Evolutionary conservation across 208 protist species (phyloP), one percentile per base, ranked within the genome.

Genomic region (Trypanosoma brucei): DNA sequence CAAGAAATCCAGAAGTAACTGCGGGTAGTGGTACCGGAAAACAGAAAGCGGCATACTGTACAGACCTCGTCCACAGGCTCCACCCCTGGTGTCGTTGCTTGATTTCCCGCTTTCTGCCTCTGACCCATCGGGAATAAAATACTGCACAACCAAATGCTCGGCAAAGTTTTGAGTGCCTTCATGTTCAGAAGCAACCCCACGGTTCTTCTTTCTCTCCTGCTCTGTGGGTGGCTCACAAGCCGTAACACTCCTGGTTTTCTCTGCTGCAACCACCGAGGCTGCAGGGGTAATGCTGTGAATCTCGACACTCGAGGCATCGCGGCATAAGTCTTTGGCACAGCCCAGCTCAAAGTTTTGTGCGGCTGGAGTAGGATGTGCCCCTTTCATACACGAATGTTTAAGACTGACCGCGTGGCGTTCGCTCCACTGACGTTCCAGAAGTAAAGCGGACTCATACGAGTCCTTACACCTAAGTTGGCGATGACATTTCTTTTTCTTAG

Each of bases 1-100:
- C 42, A 94, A 52, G 54, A 82, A 94, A 59, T 88, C 82, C n/a
- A 94, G 62, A 49, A 94, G 76, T 40, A 86, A 51, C 69, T 94
- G 87, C 14, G 87, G 83, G 64, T 84, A 91, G 1, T 71, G 75
- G 0, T 72, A 62, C 22, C 87, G 84, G 45, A 94, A 91, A 13
- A 94, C 75, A 6, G 84, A 86, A 7, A 94, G 66, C 7, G 87
- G 87, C 80, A 94, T 88, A 3, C 74, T 58, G 14, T 74, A 53
- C 34, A 87, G 40, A 44, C 38, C 45, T 22, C 57, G 11, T 35
- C 55, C 51, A 4, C 60, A 35, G 1, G 50, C 3, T 37, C 14
- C 37, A 34, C 30, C 59, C 34, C 48, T 54, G 1, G 36, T 42
- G 6, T 72, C 59, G 13, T n/a, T 54, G 6, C 30, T 7, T 6